These are phyloP conservation scores for Colletotrichum sp. DNA, from an alignment of 2,329 filamentous ascomycete species.

Conservation along the genomic window DNA sequence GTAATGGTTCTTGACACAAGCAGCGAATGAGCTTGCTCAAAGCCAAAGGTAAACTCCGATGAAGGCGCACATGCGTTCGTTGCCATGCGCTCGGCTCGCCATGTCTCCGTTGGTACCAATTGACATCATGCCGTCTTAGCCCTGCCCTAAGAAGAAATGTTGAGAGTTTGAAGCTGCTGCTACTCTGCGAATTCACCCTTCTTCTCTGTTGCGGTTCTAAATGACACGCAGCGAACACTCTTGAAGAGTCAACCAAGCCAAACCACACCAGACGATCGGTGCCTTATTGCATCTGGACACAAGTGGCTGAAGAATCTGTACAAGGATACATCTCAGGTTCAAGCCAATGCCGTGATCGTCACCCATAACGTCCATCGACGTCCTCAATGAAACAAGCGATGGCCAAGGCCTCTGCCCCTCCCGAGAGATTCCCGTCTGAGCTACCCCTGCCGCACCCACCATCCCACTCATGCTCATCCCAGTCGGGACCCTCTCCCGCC, in stretches of 20 bases:
- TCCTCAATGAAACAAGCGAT: constrained; percentile 18
- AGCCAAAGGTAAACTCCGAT: not conserved
- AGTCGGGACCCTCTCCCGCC: not conserved
- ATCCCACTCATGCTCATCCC: constrained; percentile 4
- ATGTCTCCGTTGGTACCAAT: constrained; percentile 1
- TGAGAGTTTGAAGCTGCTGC: not conserved
- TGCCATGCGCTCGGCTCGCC: constrained; percentile 7
- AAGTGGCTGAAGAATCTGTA: not conserved
- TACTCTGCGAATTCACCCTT: not conserved
- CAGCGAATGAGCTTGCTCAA: not conserved
- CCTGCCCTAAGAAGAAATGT: not conserved
- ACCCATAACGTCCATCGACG: not conserved
- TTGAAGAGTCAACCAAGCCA: not conserved
- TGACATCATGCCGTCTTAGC: constrained; percentile 9
- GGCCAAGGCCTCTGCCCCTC: constrained; percentile 11
- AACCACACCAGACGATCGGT: not conserved
- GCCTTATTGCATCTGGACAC: not conserved
- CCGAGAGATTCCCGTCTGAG: constrained; percentile 15
- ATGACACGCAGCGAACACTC: not conserved
- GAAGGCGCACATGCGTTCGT: constrained; percentile 3
- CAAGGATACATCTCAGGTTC: not conserved
- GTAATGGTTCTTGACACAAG: not conserved
- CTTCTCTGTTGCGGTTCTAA: not conserved
- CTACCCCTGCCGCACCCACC: constrained; percentile 18
- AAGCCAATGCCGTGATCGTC: not conserved